phyloP scores from a whole-genome alignment of 257 asterid genomes.

The Petunia axillaris region DNA sequence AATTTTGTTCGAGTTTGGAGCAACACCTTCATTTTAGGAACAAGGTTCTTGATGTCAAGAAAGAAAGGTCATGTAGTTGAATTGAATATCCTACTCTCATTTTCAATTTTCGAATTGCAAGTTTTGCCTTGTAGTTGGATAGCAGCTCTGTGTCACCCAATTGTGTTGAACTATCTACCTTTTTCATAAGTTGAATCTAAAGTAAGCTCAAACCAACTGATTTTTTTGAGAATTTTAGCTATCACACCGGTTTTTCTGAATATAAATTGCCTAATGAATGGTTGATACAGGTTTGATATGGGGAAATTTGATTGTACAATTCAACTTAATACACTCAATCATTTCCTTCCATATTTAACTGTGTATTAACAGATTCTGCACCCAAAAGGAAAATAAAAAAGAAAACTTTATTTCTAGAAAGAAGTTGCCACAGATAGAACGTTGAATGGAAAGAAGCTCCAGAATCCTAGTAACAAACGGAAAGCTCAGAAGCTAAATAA shows the following conservation, averaged over 20 bases:
- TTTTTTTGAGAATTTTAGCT: neutral
- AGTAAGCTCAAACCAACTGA: neutral
- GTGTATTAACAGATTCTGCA: too few relatives aligned
- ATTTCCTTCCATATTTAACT: neutral
- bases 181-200: neutral
- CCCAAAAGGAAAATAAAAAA: too few relatives aligned
- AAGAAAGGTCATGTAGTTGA: neutral
- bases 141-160: neutral
- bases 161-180: neutral
- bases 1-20: neutral
- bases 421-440: too few relatives aligned
- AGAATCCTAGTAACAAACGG: too few relatives aligned
- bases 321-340: neutral
- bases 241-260: neutral
- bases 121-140: neutral
- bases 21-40: neutral
- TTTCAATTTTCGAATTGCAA: neutral
- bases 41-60: neutral
- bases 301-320: neutral
- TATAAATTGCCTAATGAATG: neutral
- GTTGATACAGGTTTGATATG: neutral
- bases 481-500: too few relatives aligned
- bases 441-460: too few relatives aligned
- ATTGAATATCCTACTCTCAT: neutral
- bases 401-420: too few relatives aligned